Base-by-base conservation (phyloP, 805 yeast species). In the Millerozyma acaciae region DNA sequence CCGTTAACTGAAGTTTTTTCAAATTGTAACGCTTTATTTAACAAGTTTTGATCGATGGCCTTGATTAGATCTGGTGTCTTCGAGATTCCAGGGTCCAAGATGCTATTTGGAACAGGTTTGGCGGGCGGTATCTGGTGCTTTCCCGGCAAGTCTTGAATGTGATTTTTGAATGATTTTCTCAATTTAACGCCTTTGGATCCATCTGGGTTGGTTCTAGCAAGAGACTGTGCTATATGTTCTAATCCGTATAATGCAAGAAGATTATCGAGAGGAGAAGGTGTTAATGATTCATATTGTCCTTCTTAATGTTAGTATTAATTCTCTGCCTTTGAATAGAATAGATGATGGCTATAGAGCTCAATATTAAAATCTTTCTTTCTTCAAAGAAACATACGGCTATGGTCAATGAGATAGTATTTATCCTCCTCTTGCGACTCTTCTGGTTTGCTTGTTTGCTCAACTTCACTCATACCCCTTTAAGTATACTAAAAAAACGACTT, bases 131-230 rank as follows among this genome's bases (percentile, higher is more conserved):
- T 77, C 22, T 67, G 68, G 44, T 79, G 85, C 50, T 80, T 81
- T 2, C 89, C 97, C 0, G 96, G 84, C 18, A 93, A 64, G 45
- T 89, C 97, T 23, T 74, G 69, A 9, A 93, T 83, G 54, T 90
- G 97, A 43, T 89, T 88, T 57, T 93, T 93, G 62, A 93, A 93
- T 0, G 97, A 87, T 60, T 93, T 93, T 48, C 98, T 73, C 35
- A 93, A 72, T 60, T 93, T 93, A 23, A 88, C 88, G 34, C 96
- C 96, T 46, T 85, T 88, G 1, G 93, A 74, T 0, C 96, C 96
- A 48, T 83, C 94, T 2, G 87, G 80, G 48, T 85, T 88, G 8
- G 81, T 73, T 50, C 98, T 73, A 1, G 96, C 95, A 26, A 93
- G 81, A 3, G 95, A 80, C 34, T 75, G 68, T 1, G 96, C 84